A percentile compares a stretch with the other conserved stretches of the same genome.
Evolutionary conservation across 768 basidiomycete genomes (phyloP).

Genomic region (Multifurca ochricompacta): DNA sequence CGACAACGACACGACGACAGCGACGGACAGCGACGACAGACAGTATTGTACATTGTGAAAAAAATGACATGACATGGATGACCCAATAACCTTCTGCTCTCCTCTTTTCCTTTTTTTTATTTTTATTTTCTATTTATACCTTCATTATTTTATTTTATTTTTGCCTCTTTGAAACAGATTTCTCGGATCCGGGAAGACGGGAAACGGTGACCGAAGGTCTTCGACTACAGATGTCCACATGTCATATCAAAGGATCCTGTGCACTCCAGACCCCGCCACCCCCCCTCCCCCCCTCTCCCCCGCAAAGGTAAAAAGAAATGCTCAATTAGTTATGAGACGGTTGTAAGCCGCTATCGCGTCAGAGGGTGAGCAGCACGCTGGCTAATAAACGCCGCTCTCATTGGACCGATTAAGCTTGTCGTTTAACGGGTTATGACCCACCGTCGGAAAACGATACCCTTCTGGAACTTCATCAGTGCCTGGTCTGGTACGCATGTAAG

Average conservation of each 20-base stretch:
- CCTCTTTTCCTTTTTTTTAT: neutral
- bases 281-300: neutral
- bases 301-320: neutral
- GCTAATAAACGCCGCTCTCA: neutral
- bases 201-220: neutral
- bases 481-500: conserved; percentile 1
- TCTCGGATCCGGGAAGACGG: too few species aligned
- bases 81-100: too few species aligned
- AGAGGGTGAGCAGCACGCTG: neutral
- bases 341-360: neutral
- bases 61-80: too few species aligned
- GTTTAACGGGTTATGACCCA: neutral
- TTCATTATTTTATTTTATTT: neutral
- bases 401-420: conserved; percentile 2
- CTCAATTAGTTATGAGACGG: neutral
- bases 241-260: too few species aligned
- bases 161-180: too few species aligned
- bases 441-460: neutral
- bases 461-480: conserved; percentile 7
- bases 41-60: too few species aligned
- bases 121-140: neutral
- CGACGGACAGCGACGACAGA: too few species aligned
- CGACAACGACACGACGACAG: too few species aligned
- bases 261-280: too few species aligned
- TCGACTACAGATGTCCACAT: neutral